These are phyloP conservation scores for Vachellia pachyceras DNA, from an alignment of 306 rosid genomes.

Conservation along the genomic window DNA sequence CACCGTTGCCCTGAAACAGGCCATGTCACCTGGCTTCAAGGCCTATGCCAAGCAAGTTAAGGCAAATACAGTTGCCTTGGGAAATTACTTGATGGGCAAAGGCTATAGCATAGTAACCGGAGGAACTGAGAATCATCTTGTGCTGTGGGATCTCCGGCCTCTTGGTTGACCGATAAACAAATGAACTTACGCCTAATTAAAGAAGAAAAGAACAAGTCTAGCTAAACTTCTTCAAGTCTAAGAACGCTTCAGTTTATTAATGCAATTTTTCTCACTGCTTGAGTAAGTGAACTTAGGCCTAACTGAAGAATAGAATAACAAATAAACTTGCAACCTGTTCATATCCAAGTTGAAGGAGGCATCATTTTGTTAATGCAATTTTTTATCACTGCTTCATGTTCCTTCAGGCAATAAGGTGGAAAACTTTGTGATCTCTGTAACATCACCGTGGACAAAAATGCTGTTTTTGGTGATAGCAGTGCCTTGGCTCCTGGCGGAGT, in stretches of 20 bases:
- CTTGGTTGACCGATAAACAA: too few relatives aligned
- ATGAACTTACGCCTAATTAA: neutral
- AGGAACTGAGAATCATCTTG: conserved; percentile 98
- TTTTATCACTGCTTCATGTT: conserved; percentile 31
- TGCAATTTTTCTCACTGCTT: conserved; percentile 11
- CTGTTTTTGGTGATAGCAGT: conserved; percentile 98
- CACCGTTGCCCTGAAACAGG: too few relatives aligned
- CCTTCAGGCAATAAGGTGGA: conserved; percentile 92
- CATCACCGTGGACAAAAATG: conserved; percentile 94
- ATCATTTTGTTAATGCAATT: neutral
- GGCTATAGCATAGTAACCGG: conserved; percentile 92
- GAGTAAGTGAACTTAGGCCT: conserved; percentile 11
- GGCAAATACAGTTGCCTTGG: conserved; percentile 52
- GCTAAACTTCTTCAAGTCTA: neutral
- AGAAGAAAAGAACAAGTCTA: neutral
- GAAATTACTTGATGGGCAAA: conserved; percentile 77
- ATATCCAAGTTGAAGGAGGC: neutral
- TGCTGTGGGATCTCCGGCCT: conserved; percentile 43
- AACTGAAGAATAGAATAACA: neutral
- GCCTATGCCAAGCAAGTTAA: too few relatives aligned
- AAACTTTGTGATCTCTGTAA: conserved; percentile 87
- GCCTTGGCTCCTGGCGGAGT: conserved; percentile 99
- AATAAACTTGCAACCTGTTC: neutral
- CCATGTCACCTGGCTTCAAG: too few relatives aligned
- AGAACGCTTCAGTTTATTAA: neutral